Evolutionary conservation across 371 early-diverging fungal species (phyloP), one percentile per base, ranked within the genome.

Genomic region (Mortierella sp.): DNA sequence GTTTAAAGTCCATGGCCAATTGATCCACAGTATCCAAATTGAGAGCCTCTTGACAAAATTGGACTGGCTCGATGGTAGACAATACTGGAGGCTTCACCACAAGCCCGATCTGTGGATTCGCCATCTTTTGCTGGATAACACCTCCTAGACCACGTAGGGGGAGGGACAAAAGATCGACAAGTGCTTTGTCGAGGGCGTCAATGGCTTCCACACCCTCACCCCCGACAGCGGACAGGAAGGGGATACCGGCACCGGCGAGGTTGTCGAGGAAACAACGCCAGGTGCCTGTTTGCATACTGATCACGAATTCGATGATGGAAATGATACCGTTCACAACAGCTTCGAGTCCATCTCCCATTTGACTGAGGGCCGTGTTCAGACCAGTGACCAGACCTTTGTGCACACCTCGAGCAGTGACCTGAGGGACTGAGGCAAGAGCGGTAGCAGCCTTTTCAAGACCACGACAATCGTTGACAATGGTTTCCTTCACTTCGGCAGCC

Each of bases 221-320:
- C 3, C 76, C 66, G 27, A 74, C 30, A 23, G 54, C 59, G 1
- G 76, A 58, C 2, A 74, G 41, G 14, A 74, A 12, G 3, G 76
- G 76, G n/a, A 74, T 52, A 0, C 49, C 58, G 0, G 70, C 61
- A 28, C 42, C 27, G 9, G 63, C 53, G 16, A 74, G 46, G 21
- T 69, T 56, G 18, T 3, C 31, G 14, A 74, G 45, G 46, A 74
- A 69, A 30, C 76, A 74, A 16, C 70, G 69, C 76, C 76, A 74
- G n/a, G 61, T 69, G 18, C 76, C 70, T 4, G 70, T 69, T 27
- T 69, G 42, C 6, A 74, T 19, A 8, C 39, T 31, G 45, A 69
- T 47, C 13, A 61, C 31, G 4, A 69, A 50, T 2, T 65, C 61
- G 12, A 74, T 16, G 14, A 70, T 58, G 9, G 60, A 51, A 13